Conservation (phyloP, 225 moss, liverwort and hornwort genomes). For the Marchantia polymorpha region DNA sequence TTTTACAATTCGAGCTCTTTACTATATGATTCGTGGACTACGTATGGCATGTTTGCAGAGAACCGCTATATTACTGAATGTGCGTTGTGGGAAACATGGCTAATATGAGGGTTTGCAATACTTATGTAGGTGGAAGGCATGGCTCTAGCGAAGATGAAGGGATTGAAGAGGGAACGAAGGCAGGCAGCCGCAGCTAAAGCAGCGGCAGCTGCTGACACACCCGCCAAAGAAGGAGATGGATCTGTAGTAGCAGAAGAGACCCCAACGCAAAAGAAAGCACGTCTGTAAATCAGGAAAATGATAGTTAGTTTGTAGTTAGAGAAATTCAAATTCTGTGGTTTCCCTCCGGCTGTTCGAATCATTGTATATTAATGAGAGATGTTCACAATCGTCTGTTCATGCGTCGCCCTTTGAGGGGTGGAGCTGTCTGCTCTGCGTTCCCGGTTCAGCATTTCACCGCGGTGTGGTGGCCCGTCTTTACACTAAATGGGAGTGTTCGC, state of each 20-base stretch:
- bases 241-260: background rate
- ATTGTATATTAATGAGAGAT: conserved; percentile 6
- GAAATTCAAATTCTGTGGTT: background rate
- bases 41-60: background rate
- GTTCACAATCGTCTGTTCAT: too few species aligned
- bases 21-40: background rate
- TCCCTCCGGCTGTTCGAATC: conserved; percentile 15
- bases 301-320: background rate
- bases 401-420: too few species aligned
- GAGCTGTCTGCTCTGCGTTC: too few species aligned
- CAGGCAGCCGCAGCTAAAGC: conserved; percentile 20
- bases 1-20: background rate
- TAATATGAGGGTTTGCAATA: background rate
- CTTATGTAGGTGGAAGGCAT: conserved; percentile 45
- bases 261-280: conserved; percentile 5
- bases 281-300: background rate
- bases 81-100: background rate
- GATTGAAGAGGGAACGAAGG: conserved; percentile 47
- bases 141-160: conserved; percentile 51
- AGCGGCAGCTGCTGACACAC: conserved; percentile 8
- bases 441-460: too few species aligned
- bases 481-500: too few species aligned
- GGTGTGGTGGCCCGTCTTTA: too few species aligned
- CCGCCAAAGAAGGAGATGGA: background rate
- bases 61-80: background rate